Evolutionary conservation across 140 eudicot species (phyloP), one percentile per base, ranked within the genome.

Genomic region (Oenanthe javanica): DNA sequence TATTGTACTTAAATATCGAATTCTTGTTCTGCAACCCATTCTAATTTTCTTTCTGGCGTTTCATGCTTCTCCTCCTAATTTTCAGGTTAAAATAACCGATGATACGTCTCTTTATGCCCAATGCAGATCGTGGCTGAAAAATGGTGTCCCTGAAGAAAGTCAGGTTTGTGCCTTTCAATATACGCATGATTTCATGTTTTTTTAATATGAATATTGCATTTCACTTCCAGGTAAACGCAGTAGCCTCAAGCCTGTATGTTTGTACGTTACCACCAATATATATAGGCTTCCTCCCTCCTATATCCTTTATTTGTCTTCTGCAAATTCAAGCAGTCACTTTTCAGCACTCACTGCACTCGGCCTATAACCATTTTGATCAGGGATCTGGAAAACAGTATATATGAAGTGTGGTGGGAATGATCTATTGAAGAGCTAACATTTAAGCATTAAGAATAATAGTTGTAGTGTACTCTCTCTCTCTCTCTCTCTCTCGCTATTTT

Each of bases 61-160:
- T 15, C 25, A 66, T 78, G 10, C 73, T 18, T 84, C 61, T 18
- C 79, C 69, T 48, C 49, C 80, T 71, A 77, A 38, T 70, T 83
- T 87, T 57, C 85, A 94, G 99, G 97, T 92, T 75, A 87, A 85
- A 80, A 75, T 89, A 75, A 55, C 87, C 76, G 97, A 92, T 66
- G 90, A 86, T 63, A 82, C 92, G 27, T 90, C 99, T 40, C 88
- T 94, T 57, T 94, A 92, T 82, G 83, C 95, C 64, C 97, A 87
- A 71, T 94, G 99, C 79, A 87, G 97, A 16, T 94, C 99, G 18
- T 94, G 99, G 99, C 86, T 94, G 82, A 94, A 87, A 87, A 94
- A 94, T 78, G 92, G 99, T 19, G 67, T 80, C 81, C 84, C 89
- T 70, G 90, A 89, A 82, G 97, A 90, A 85, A 88, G 81, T 73